Evolutionary conservation across 2,329 filamentous ascomycete species (phyloP).

Genomic region (Neonectria ditissima): DNA sequence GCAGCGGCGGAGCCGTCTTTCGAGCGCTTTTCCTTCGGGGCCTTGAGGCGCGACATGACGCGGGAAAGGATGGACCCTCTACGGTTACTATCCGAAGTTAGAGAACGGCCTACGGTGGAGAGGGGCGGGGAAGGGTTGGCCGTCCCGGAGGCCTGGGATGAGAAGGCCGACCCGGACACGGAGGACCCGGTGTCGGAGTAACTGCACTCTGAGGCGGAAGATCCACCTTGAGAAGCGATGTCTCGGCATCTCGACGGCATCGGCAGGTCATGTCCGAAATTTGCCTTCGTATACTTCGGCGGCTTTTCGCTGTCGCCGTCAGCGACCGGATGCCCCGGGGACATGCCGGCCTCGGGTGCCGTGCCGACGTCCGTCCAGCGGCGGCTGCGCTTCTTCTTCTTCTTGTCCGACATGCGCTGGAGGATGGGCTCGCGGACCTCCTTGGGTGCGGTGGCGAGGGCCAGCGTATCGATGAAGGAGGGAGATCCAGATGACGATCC

Average conservation of each 20-base stretch:
- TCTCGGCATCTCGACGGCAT: not conserved
- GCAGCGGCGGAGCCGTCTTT: no score
- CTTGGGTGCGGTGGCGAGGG: conserved; percentile 8
- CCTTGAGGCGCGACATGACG: not conserved
- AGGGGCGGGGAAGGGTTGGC: not conserved
- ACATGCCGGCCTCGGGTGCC: not conserved
- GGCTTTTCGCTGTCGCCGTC: not conserved
- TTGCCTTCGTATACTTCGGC: no score
- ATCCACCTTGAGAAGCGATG: not conserved
- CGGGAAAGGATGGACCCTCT: not conserved
- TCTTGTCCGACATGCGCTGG: not conserved
- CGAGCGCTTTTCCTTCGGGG: not conserved
- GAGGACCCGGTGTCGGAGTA: not conserved
- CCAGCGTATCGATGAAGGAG: conserved; percentile 31
- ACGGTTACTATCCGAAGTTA: not conserved
- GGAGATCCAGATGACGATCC: not conserved
- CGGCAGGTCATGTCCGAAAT: not conserved
- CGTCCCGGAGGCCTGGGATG: not conserved
- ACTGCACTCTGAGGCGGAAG: not conserved
- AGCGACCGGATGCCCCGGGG: not conserved
- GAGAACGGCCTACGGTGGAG: not conserved
- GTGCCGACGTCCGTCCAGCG: not conserved
- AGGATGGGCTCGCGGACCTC: not conserved
- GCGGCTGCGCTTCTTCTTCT: not conserved
- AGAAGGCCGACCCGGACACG: not conserved